Evolutionary conservation across 331 rosid genomes (phyloP).

Genomic region (Dryas integrifolia): DNA sequence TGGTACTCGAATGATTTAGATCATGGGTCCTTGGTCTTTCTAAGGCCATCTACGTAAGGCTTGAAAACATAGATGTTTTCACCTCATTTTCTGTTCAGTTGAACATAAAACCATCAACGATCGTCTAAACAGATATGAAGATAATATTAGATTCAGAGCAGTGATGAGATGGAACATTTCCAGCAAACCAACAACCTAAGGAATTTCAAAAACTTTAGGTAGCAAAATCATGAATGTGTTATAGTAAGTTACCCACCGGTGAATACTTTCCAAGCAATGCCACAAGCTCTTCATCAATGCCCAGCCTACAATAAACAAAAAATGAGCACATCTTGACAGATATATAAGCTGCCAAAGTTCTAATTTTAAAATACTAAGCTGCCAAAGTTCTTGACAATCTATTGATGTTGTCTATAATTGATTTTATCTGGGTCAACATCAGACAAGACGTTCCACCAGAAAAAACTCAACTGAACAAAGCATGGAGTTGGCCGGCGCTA

Average conservation of each 20-base stretch:
- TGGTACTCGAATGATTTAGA: neutral
- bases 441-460: neutral
- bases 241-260: constrained; percentile 49
- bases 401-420: neutral
- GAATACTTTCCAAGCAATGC: constrained; percentile 82
- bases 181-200: neutral
- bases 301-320: constrained; percentile 52
- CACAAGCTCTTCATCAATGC: constrained; percentile 95
- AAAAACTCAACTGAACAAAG: neutral
- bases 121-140: neutral
- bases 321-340: constrained; percentile 1
- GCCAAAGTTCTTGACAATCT: neutral
- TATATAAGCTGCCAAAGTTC: neutral
- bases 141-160: neutral
- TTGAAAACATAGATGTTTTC: neutral
- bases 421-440: neutral
- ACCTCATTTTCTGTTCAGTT: neutral
- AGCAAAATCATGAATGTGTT: neutral
- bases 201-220: neutral
- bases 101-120: neutral
- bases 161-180: neutral
- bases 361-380: neutral
- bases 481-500: neutral
- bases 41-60: neutral
- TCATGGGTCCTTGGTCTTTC: constrained; percentile 3